Evolutionary conservation across 257 asterid species (phyloP).

Genomic region (Jacaranda copaia): DNA sequence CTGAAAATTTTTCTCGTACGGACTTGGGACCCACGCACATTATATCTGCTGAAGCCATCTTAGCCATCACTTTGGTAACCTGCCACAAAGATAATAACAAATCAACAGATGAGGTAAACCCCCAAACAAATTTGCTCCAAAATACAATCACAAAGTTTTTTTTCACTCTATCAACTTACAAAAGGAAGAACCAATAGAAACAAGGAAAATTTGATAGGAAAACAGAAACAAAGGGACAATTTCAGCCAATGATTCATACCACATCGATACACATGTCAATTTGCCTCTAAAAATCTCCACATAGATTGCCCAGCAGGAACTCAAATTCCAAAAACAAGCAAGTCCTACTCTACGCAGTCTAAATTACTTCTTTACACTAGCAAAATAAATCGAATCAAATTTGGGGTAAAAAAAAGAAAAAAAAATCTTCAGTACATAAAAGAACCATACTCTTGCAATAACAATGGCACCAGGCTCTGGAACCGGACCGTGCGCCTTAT

Average conservation of each 20-base stretch:
- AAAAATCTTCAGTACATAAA: neutral
- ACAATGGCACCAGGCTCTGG: conserved; percentile 88
- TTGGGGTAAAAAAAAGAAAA: neutral
- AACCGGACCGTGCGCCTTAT: conserved; percentile 92
- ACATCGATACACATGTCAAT: neutral
- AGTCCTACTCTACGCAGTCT: conserved; percentile 2
- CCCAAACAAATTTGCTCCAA: conserved; percentile 17
- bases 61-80: conserved; percentile 95
- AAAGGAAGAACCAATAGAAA: neutral
- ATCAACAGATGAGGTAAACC: neutral
- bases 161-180: neutral
- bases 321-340: conserved; percentile 19
- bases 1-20: conserved; percentile 81
- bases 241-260: neutral
- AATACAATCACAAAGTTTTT: neutral
- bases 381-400: conserved; percentile 21
- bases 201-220: neutral
- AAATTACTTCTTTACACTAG: neutral
- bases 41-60: conserved; percentile 85
- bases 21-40: conserved; percentile 89
- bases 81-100: conserved; percentile 38
- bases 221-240: neutral
- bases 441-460: conserved; percentile 73
- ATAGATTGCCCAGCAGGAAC: conserved; percentile 16
- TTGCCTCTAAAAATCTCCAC: conserved; percentile 6